phyloP scores from a whole-genome alignment of 2,329 filamentous ascomycete genomes.

The Phoma herbarum region DNA sequence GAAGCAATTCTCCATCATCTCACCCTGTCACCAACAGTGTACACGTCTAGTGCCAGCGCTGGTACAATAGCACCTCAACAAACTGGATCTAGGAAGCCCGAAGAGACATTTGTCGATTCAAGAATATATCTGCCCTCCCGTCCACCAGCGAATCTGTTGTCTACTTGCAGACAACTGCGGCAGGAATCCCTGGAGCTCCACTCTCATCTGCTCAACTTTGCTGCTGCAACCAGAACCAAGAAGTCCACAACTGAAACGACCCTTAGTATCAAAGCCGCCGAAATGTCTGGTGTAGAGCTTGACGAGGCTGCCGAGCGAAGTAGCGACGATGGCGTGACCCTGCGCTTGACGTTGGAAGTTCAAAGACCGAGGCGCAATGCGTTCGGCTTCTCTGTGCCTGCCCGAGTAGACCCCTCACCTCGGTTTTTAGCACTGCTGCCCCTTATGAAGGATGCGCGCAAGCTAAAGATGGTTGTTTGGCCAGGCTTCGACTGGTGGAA shows the following conservation, averaged over 20 bases:
- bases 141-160: conserved; percentile 33
- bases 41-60: conserved; percentile 31
- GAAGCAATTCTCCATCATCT: conserved; percentile 39
- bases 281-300: conserved; percentile 23
- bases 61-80: conserved; percentile 25
- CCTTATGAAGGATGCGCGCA: conserved; percentile 27
- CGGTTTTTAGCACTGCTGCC: conserved; percentile 39
- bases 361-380: conserved; percentile 23
- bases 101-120: conserved; percentile 35
- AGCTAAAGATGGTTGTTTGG: conserved; percentile 38
- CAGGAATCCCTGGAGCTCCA: conserved; percentile 36
- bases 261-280: conserved; percentile 22
- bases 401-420: conserved; percentile 36
- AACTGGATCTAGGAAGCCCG: not conserved
- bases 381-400: conserved; percentile 34
- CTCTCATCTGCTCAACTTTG: conserved; percentile 23
- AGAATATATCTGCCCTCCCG: conserved; percentile 39
- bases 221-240: not conserved
- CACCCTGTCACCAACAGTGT: conserved; percentile 31
- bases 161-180: conserved; percentile 39
- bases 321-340: conserved; percentile 27
- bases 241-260: not conserved
- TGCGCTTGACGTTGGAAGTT: conserved; percentile 41
- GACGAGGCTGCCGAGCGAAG: conserved; percentile 35
- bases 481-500: conserved; percentile 39